These are phyloP conservation scores for Cucurbita ficifolia DNA, from an alignment of 306 rosid species.

Conservation along the genomic window DNA sequence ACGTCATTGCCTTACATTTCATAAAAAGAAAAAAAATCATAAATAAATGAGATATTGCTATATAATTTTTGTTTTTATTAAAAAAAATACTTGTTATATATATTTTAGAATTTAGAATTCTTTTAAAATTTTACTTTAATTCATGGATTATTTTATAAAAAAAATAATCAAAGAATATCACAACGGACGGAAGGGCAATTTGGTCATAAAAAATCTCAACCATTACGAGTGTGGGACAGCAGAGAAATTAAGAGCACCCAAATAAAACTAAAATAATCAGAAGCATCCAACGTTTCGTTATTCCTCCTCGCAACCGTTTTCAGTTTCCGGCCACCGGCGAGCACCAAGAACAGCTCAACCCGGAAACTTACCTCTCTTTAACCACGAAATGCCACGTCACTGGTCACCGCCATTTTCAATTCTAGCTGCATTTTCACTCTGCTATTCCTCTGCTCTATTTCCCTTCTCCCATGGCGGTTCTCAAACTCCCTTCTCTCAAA, in stretches of 20 bases:
- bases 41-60: no score
- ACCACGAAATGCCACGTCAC: slow-evolving; percentile 5
- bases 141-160: no score
- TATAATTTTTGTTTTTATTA: no score
- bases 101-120: no score
- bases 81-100: no score
- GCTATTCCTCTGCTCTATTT: slow-evolving; percentile 6
- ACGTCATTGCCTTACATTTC: no score
- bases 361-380: not conserved
- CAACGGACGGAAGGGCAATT: slow-evolving; percentile 7
- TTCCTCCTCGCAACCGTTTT: not conserved
- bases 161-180: no score
- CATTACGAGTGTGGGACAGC: not conserved
- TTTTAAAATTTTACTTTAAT: no score
- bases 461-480: slow-evolving; percentile 22
- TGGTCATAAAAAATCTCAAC: not conserved
- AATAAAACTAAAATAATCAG: not conserved
- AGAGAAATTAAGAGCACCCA: not conserved
- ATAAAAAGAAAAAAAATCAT: no score
- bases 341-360: not conserved
- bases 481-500: slow-evolving; percentile 1
- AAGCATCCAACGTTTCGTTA: slow-evolving; percentile 2
- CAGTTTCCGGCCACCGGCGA: not conserved
- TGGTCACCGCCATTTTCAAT: slow-evolving; percentile 8
- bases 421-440: not conserved